Evolutionary conservation across 108 stramenopile genomes (phyloP).

Genomic region (Cylindrotheca closterium): DNA sequence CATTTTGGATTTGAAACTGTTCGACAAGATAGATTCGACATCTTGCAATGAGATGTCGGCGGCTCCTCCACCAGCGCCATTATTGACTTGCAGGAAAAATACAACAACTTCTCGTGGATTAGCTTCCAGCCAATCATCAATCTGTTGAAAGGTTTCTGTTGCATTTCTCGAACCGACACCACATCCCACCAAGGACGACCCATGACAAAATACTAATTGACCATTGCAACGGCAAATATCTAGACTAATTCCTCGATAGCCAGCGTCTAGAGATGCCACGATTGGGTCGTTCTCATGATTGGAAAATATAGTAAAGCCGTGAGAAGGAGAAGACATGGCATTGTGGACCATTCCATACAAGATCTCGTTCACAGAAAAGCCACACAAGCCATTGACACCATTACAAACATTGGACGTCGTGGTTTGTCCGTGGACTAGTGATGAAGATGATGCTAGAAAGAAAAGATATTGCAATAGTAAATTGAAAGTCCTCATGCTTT

Average conservation of each 20-base stretch:
- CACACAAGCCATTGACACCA: conserved; percentile 53
- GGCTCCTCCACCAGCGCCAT: conserved; percentile 19
- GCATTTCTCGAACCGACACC: conserved; percentile 53
- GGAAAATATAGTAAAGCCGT: conserved; percentile 37
- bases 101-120: conserved; percentile 58
- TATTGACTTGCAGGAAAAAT: conserved; percentile 55
- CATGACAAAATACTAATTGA: conserved; percentile 52
- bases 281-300: conserved; percentile 50
- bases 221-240: conserved; percentile 67
- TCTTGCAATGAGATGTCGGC: conserved; percentile 6
- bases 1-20: conserved; percentile 17
- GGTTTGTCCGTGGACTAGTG: too few species aligned
- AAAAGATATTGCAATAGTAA: too few species aligned
- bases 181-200: conserved; percentile 24
- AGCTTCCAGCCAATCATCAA: conserved; percentile 41
- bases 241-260: conserved; percentile 60
- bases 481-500: too few species aligned
- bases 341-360: conserved; percentile 68
- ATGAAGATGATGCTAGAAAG: too few species aligned
- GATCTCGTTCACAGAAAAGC: conserved; percentile 47
- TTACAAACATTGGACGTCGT: conserved; percentile 36
- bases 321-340: conserved; percentile 43
- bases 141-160: conserved; percentile 39
- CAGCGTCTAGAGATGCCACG: conserved; percentile 23
- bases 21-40: conserved; percentile 16